Percentiles rank a stretch among this genome's conserved stretches.
phyloP scores from a whole-genome alignment of 768 basidiomycete species.

The Leccinum variicolor region DNA sequence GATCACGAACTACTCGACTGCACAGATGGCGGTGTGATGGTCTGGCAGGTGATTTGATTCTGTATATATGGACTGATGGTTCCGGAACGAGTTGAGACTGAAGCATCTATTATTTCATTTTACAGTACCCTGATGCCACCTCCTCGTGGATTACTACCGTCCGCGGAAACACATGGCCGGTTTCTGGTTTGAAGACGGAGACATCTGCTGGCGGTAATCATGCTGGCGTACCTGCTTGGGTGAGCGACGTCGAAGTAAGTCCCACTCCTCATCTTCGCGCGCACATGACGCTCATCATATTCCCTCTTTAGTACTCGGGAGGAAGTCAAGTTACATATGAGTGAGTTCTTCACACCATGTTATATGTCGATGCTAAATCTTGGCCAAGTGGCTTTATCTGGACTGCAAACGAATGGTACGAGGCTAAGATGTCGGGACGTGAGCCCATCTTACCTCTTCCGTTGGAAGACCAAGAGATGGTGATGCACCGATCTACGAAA shows the following conservation, averaged over 20 bases:
- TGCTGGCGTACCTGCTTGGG: conserved; percentile 43
- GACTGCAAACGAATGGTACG: conserved; percentile 47
- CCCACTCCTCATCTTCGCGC: neutral
- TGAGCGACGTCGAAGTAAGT: conserved; percentile 34
- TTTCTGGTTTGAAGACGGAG: conserved; percentile 2
- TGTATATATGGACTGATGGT: neutral
- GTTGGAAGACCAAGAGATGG: neutral
- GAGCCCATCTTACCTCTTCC: neutral
- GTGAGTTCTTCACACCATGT: conserved; percentile 22
- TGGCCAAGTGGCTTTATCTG: conserved; percentile 42
- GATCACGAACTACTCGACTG: neutral
- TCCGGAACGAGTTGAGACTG: neutral
- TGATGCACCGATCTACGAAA: conserved; percentile 16
- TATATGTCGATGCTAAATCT: too few species aligned
- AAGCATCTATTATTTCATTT: neutral
- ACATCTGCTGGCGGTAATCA: conserved; percentile 26
- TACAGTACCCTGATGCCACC: conserved; percentile 37
- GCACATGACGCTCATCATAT: neutral
- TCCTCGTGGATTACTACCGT: conserved; percentile 40
- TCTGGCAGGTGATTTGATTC: conserved; percentile 35
- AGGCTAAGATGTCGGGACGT: conserved; percentile 36
- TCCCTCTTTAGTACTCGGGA: conserved; percentile 34
- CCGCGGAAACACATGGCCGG: conserved; percentile 36
- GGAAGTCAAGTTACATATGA: conserved; percentile 41
- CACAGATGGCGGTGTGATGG: conserved; percentile 39